Conservation (phyloP, 2,329 filamentous ascomycete genomes). For the Alternaria novae-zelandiae region DNA sequence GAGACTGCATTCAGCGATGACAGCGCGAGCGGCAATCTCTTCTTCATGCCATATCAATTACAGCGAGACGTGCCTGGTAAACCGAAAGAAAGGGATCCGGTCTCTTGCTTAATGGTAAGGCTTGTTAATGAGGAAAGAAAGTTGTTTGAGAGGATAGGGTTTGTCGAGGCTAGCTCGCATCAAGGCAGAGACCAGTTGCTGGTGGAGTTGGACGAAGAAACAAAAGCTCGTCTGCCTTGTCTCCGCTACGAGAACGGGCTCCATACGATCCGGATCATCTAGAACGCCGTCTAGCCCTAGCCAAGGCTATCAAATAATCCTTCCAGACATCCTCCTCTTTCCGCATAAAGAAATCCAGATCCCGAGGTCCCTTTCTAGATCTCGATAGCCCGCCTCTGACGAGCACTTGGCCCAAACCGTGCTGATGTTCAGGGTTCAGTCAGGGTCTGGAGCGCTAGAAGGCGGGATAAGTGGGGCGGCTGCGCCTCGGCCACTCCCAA, state of each 20-base stretch:
- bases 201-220: conserved; percentile 8
- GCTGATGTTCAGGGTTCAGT: conserved; percentile 12
- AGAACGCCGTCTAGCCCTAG: not conserved
- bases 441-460: not conserved
- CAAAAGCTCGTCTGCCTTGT: conserved; percentile 14
- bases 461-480: conserved; percentile 6
- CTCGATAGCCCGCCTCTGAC: not conserved
- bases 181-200: not conserved
- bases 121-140: not conserved
- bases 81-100: not conserved
- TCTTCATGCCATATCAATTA: not conserved
- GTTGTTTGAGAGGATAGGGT: conserved; percentile 1
- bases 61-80: not conserved
- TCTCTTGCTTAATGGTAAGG: not conserved
- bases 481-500: conserved; percentile 2
- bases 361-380: not conserved
- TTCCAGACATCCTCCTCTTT: not conserved
- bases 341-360: not conserved
- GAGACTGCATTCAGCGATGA: not conserved
- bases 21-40: not conserved
- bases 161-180: not conserved
- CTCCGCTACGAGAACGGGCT: conserved; percentile 14
- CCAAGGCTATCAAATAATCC: not conserved
- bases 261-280: conserved; percentile 17
- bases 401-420: not conserved